phyloP scores from a whole-genome alignment of 2,329 filamentous ascomycete genomes.

The Calycina herbarum region DNA sequence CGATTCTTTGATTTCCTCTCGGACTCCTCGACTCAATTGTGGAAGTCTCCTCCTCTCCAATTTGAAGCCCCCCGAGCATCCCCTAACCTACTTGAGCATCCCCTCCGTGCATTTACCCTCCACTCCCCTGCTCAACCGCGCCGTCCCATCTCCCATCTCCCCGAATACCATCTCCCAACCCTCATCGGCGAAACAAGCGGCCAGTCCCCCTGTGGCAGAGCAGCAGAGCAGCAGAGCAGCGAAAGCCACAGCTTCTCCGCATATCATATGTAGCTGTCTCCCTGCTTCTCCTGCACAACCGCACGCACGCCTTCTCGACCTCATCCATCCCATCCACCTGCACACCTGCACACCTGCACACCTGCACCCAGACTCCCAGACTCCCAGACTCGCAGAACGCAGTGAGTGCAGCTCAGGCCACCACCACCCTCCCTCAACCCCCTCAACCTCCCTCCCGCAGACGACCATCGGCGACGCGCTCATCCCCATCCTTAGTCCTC shows the following conservation, averaged over 20 bases:
- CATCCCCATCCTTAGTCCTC: conserved; percentile 6
- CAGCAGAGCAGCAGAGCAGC: not conserved
- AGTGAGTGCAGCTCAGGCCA: conserved; percentile 1
- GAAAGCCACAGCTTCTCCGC: not conserved
- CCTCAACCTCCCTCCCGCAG: not conserved
- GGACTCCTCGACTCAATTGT: not conserved
- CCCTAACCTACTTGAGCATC: conserved; percentile 6
- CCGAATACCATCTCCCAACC: no score
- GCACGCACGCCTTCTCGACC: conserved; percentile 1
- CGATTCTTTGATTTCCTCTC: not conserved
- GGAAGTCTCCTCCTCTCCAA: not conserved
- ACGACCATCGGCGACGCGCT: conserved; percentile 7
- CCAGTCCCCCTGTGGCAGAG: conserved; percentile 1
- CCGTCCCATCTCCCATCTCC: not conserved
- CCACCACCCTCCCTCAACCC: not conserved
- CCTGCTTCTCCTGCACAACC: conserved; percentile 3
- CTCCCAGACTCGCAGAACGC: no score
- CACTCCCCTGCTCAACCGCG: not conserved
- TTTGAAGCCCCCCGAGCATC: not conserved
- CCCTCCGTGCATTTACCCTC: conserved; percentile 1
- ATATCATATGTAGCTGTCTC: conserved; percentile 6
- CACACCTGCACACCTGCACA: not conserved
- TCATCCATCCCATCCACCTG: not conserved
- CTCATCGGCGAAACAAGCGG: conserved; percentile 2
- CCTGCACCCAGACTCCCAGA: not conserved